Evolutionary conservation across 768 basidiomycete genomes (phyloP), one percentile per base, ranked within the genome.

Genomic region (Russula lepida): DNA sequence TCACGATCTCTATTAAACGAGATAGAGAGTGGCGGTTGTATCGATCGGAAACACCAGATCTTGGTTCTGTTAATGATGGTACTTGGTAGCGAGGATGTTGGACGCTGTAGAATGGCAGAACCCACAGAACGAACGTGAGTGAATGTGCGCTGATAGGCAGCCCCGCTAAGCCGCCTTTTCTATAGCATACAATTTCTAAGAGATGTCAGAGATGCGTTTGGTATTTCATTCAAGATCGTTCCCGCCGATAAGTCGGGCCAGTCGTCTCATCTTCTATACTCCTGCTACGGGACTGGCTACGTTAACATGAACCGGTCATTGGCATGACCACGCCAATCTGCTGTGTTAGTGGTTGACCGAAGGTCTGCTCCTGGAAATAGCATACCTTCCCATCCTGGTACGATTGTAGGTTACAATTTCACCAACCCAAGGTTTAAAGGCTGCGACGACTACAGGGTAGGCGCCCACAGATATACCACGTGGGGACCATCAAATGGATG

Each of bases 61-160:
- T 76, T 98, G 9, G 86, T 95, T 4, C 76, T 95, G 43, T 73
- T 95, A 37, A 80, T 92, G 78, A 95, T 99, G 92, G 87, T 89
- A 3, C 77, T 98, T n/a, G 97, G 97, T 9, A 95, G 92, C 63
- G 97, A 98, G 70, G 97, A 99, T 70, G 93, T 98, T 0, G 92
- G 93, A 0, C 83, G 89, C 62, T 92, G 90, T 75, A 78, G 83
- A 59, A 88, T 98, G 84, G 84, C 88, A 4, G 85, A 88, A 67
- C 84, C 92, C 19, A 92, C 90, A 12, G 74, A 82, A 17, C 81
- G 89, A 71, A 91, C 90, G 90, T 81, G 33, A 48, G 69, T 55
- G 23, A 35, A 21, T 17, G 8, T 46, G 35, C 39, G 12, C 33
- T 9, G n/a, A 28, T 27, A 6, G 15, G 17, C 23, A 58, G 65